A percentile compares a stretch with the other conserved stretches of the same genome.
These are phyloP conservation scores for Russula griseocarnosa DNA, from an alignment of 768 basidiomycete species.

Conservation along the genomic window DNA sequence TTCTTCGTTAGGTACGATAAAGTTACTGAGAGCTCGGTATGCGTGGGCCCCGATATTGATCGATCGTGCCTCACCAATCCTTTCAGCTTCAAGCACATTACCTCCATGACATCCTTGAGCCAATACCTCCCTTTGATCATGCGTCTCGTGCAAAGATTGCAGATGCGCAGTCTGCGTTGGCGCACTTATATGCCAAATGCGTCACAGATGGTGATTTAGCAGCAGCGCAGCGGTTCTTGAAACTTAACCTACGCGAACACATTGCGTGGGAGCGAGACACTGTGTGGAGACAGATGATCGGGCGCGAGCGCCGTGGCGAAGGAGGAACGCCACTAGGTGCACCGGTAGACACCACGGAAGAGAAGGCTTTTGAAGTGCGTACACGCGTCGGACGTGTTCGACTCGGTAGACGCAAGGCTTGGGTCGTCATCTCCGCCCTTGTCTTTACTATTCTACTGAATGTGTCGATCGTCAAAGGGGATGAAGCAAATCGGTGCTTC, in stretches of 20 bases:
- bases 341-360: constrained; percentile 34
- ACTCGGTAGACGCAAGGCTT: constrained; percentile 60
- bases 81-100: constrained; percentile 71
- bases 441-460: constrained; percentile 63
- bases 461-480: constrained; percentile 51
- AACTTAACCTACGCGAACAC: constrained; percentile 83
- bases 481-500: constrained; percentile 82
- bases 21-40: constrained; percentile 68
- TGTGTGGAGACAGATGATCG: constrained; percentile 95
- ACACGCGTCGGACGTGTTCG: constrained; percentile 66
- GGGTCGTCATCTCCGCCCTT: constrained; percentile 50
- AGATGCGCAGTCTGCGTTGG: constrained; percentile 51
- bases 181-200: constrained; percentile 79
- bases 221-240: constrained; percentile 75
- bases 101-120: constrained; percentile 65
- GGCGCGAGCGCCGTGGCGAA: constrained; percentile 69
- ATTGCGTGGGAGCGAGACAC: constrained; percentile 98
- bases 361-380: constrained; percentile 47
- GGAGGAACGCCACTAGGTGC: constrained; percentile 32
- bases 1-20: constrained; percentile 78
- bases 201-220: constrained; percentile 68
- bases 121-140: constrained; percentile 61
- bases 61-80: constrained; percentile 5
- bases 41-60: constrained; percentile 18
- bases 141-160: constrained; percentile 60